Percentiles rank a stretch among this genome's conserved stretches.
Evolutionary conservation across 169 alveolate genomes (phyloP).

Genomic region (Condylostoma magnum): DNA sequence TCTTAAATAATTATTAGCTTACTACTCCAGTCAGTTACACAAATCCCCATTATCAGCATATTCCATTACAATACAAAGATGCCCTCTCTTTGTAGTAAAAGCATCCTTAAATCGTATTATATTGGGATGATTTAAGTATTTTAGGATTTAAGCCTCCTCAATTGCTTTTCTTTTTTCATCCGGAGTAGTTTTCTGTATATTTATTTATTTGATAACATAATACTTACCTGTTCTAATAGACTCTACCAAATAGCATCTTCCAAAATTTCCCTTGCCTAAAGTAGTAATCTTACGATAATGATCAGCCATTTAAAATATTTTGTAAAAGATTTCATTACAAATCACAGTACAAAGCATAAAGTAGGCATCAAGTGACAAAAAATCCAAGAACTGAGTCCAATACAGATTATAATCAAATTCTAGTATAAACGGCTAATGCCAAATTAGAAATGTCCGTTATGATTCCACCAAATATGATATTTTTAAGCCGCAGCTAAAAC

Average conservation of each 20-base stretch:
- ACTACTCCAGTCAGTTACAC: constrained; percentile 33
- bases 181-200: constrained; percentile 62
- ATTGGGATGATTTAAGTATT: constrained; percentile 76
- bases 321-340: too few species aligned
- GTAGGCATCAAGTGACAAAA: too few species aligned
- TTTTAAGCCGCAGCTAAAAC: too few species aligned
- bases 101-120: constrained; percentile 73
- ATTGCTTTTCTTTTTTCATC: constrained; percentile 76
- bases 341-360: too few species aligned
- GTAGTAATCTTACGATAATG: constrained; percentile 70
- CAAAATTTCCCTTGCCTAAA: constrained; percentile 89
- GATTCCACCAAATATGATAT: too few species aligned
- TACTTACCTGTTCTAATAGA: constrained; percentile 43
- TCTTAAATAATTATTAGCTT: constrained; percentile 47
- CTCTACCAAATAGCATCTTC: constrained; percentile 77
- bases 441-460: too few species aligned
- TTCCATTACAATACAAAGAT: constrained; percentile 84
- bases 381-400: too few species aligned
- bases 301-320: constrained; percentile 34
- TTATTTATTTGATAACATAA: constrained; percentile 81
- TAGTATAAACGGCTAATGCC: too few species aligned
- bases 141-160: constrained; percentile 76
- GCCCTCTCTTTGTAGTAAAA: constrained; percentile 63
- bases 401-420: too few species aligned
- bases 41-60: constrained; percentile 89